Evolutionary conservation across 176 grass and related monocot genomes (phyloP), one percentile per base, ranked within the genome.

Genomic region (Triticum urartu): DNA sequence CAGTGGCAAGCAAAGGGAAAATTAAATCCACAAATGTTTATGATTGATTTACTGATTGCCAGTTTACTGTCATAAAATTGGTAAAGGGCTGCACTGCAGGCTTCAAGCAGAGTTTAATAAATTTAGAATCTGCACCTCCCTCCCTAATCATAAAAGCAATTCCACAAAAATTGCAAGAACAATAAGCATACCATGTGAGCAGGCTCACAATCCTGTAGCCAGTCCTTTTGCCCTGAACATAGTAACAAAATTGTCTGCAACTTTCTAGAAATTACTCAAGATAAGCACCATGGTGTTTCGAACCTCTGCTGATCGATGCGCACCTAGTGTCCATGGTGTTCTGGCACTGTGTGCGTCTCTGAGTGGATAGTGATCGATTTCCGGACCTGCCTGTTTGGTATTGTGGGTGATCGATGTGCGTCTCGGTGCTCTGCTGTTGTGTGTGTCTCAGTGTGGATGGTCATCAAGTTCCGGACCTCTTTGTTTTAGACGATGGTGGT

Each of bases 111-210:
- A 68, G 30, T 42, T 78, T 11, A 20, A 71, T 18, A 72, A 64
- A 65, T 81, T 36, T n/a, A 9, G 9, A 28, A 8, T 18, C 43
- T 85, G 14, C 48, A 17, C 48, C 14, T 52, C 18, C 62, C 11
- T 65, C 18, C 62, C 25, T 65, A 66, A 66, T 52, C 48, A 15
- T 1, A 77, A 89, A 74, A 42, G 35, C 2, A 30, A n/a, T 40
- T 17, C 13, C 48, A 52, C 48, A 52, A 52, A 5, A 52, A 5
- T 17, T 58, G 56, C 75, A 35, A 35, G 5, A 56, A 18, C 52
- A 56, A 56, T 6, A 1, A 80, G 81, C 10, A 81, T 91, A 98
- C 93, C 96, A 98, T 94, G 87, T 98, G 96, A 92, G 96, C 96
- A 83, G 93, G 86, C 78, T 98, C 91, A n/a, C 93, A 30, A 95